These are phyloP conservation scores for Hypoxylon sp. DNA, from an alignment of 2,329 filamentous ascomycete genomes.

Conservation along the genomic window DNA sequence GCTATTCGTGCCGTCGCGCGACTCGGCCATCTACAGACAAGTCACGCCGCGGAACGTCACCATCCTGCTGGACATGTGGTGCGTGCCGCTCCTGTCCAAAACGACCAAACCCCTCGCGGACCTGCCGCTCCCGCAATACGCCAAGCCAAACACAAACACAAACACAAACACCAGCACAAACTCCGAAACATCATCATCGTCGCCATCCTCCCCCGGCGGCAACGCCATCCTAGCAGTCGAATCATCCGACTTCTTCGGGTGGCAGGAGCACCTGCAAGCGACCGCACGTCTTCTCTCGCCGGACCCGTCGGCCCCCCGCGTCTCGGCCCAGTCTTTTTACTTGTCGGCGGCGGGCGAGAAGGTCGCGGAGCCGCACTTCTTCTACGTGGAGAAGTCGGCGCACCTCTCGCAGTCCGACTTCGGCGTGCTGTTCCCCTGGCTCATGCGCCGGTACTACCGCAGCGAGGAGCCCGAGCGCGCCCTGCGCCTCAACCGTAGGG, in stretches of 20 bases:
- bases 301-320: conserved; percentile 55
- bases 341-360: conserved; percentile 52
- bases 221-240: conserved; percentile 73
- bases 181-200: neutral
- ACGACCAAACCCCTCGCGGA: conserved; percentile 70
- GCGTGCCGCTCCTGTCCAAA: conserved; percentile 72
- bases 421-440: conserved; percentile 80
- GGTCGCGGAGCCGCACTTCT: conserved; percentile 70
- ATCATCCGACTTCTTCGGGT: conserved; percentile 81
- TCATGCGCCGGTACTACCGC: conserved; percentile 66
- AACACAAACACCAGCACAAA: neutral
- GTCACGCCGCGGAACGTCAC: conserved; percentile 72
- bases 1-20: conserved; percentile 66
- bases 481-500: conserved; percentile 66
- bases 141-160: conserved; percentile 44
- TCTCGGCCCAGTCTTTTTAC: conserved; percentile 54
- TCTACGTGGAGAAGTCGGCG: conserved; percentile 76
- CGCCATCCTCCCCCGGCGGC: conserved; percentile 55
- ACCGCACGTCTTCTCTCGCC: conserved; percentile 73
- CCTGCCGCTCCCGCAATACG: conserved; percentile 77
- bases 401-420: conserved; percentile 88
- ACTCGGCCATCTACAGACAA: conserved; percentile 68
- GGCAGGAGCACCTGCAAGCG: conserved; percentile 74
- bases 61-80: conserved; percentile 83
- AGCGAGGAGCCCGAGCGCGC: conserved; percentile 66